Evolutionary conservation across 805 yeast genomes (phyloP), one percentile per base, ranked within the genome.

Genomic region (Candida boleticola): DNA sequence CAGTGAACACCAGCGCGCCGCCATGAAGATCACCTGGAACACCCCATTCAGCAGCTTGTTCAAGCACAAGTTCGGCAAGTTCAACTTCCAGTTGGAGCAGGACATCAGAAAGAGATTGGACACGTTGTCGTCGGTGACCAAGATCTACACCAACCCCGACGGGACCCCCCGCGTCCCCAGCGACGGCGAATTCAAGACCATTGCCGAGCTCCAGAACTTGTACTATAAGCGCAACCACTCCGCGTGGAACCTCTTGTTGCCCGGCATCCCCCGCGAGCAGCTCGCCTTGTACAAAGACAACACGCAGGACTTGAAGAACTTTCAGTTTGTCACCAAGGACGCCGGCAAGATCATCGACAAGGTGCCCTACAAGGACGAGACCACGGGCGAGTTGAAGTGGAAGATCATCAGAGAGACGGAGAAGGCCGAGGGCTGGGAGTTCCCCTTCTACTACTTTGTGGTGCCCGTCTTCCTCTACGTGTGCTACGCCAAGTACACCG

Each of bases 381-480:
- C 80, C 30, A 82, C 87, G 14, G 95, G 95, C 29, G 84, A 81
- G 54, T 76, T 86, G 54, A 80, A 81, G 55, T 87, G 93, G 95
- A 76, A 80, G 53, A 67, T 86, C 43, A 80, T 88, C 36, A 75
- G 93, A 48, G 89, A 80, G 58, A 78, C 82, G 41, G 80, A 77
- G 54, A 81, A 80, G 57, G 74, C 74, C 29, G 95, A 87, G 67
- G 95, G 95, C 37, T 87, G 95, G 95, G 95, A 88, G 60, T 71
- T 72, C 49, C 72, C 85, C 42, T 80, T 82, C 54, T 86, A 82
- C 66, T 83, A 76, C 62, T 68, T 82, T 42, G 84, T 83, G 50
- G 76, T 87, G 45, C 96, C 96, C 16, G 80, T 82, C 20, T 70
- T 84, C 57, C 67, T 79, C 37, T 68, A 80, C 49, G 64, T 85